These are phyloP conservation scores for Candida sp. DNA, from an alignment of 1,139 yeast genomes.

Conservation along the genomic window DNA sequence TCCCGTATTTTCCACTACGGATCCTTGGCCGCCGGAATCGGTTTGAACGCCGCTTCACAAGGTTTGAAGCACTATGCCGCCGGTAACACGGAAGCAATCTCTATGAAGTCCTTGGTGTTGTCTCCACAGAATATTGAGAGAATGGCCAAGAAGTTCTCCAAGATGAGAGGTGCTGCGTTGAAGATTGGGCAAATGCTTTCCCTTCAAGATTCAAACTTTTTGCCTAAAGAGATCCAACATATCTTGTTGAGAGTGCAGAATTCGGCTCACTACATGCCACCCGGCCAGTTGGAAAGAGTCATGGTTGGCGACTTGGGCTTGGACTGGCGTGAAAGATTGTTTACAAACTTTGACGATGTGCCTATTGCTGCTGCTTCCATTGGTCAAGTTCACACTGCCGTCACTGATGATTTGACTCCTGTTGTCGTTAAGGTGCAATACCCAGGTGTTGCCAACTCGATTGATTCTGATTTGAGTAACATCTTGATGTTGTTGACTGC, in stretches of 20 bases:
- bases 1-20: constrained; percentile 95
- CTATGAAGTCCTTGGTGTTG: constrained; percentile 65
- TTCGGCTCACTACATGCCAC: constrained; percentile 97
- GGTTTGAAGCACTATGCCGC: constrained; percentile 71
- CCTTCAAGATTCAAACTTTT: constrained; percentile 84
- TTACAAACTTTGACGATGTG: constrained; percentile 77
- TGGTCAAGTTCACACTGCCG: constrained; percentile 95
- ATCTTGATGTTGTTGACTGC: constrained; percentile 83
- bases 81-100: constrained; percentile 41
- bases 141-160: constrained; percentile 83
- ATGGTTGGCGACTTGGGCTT: constrained; percentile 76
- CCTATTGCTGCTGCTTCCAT: constrained; percentile 99
- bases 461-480: constrained; percentile 93
- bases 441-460: constrained; percentile 96
- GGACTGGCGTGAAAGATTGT: constrained; percentile 74
- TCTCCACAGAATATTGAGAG: constrained; percentile 87
- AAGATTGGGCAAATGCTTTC: constrained; percentile 96
- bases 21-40: constrained; percentile 89
- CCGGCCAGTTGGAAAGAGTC: constrained; percentile 81
- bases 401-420: constrained; percentile 61
- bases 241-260: constrained; percentile 87
- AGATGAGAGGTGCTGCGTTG: constrained; percentile 98
- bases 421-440: constrained; percentile 98
- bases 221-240: constrained; percentile 86
- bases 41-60: constrained; percentile 83